Evolutionary conservation across 2,329 filamentous ascomycete species (phyloP).

Genomic region (Trichoderma pleuroti): DNA sequence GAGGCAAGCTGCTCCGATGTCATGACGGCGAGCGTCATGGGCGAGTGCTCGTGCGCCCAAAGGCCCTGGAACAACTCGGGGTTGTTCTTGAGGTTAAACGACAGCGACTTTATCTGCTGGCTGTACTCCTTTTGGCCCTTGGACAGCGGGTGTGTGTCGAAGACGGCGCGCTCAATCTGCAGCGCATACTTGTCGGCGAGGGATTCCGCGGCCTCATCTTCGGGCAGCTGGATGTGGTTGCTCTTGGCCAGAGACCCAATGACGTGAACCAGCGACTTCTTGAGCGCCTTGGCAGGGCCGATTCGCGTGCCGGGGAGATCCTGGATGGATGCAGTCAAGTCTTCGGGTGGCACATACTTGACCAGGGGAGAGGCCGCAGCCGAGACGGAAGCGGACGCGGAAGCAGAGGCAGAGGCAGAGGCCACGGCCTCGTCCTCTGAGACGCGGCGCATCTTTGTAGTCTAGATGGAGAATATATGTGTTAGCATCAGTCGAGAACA

Average conservation of each 20-base stretch:
- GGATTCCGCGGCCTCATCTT: slow-evolving; percentile 60
- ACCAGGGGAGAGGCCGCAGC: slow-evolving; percentile 30
- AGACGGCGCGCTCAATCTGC: slow-evolving; percentile 72
- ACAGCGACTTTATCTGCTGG: slow-evolving; percentile 68
- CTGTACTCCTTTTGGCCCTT: slow-evolving; percentile 49
- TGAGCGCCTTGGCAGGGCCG: slow-evolving; percentile 65
- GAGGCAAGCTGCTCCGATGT: slow-evolving; percentile 85
- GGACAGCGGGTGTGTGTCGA: slow-evolving; percentile 50
- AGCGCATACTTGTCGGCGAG: slow-evolving; percentile 69
- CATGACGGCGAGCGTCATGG: slow-evolving; percentile 82
- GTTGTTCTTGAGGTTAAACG: slow-evolving; percentile 88
- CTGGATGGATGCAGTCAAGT: slow-evolving; percentile 48
- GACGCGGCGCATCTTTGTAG: slow-evolving; percentile 49
- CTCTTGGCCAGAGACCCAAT: slow-evolving; percentile 66
- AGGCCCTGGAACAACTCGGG: slow-evolving; percentile 71
- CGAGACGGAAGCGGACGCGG: slow-evolving; percentile 1
- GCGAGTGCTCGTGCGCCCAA: slow-evolving; percentile 66
- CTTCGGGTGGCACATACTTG: slow-evolving; percentile 48
- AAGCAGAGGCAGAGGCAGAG: slow-evolving; percentile 33
- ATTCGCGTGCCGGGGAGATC: slow-evolving; percentile 63
- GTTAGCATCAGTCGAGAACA: slow-evolving; percentile 16
- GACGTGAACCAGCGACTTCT: slow-evolving; percentile 64
- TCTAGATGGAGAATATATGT: slow-evolving; percentile 31
- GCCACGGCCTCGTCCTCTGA: slow-evolving; percentile 42
- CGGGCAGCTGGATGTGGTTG: slow-evolving; percentile 58